Base-by-base conservation (phyloP, 768 basidiomycete species). In the Tylopilus balloui region DNA sequence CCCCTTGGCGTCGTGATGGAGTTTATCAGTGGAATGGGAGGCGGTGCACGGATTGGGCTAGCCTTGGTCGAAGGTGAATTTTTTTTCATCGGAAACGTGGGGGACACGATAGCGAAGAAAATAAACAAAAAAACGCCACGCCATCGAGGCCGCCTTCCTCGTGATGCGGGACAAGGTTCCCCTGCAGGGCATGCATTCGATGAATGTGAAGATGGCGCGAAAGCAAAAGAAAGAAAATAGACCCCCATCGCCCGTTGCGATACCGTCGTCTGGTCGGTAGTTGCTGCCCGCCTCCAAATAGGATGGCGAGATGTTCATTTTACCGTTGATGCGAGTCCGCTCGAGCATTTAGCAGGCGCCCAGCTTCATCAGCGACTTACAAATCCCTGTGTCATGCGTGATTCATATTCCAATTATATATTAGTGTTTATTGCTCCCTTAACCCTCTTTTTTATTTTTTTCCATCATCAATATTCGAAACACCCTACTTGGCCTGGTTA, bases 1-100 rank as follows among this genome's bases (percentile, higher is more conserved):
- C n/a, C 28, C 55, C 57, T 52, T 54, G 51, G 36, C 51, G 53
- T 59, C 52, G 55, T 57, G 50, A 67, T 63, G 54, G 52, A 59
- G 60, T 53, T 48, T 53, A 45, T 51, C 37, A 54, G 55, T 45
- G 50, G 47, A 42, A 36, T 19, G 42, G 25, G 52, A 38, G 54
- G 66, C 58, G 14, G 57, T 66, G 57, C 29, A 15, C 39, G 20
- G 27, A 29, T 52, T 51, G 52, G 50, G 13, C 42, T 50, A 13
- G 28, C 42, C 10, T 47, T 43, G 25, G 19, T 20, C 39, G 35
- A 43, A 43, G 19, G 34, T 28, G 12, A 29, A 23, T 31, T 37
- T 32, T 37, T 32, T 40, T 43, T 47, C 27, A n/a, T n/a, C 38
- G 14, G 20, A 27, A 50, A 54, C 53, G 52, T 58, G 56, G 60